Percentiles rank a stretch among this genome's conserved stretches.
These are phyloP conservation scores for Orbilia javanica DNA, from an alignment of 2,329 filamentous ascomycete species.

Conservation along the genomic window DNA sequence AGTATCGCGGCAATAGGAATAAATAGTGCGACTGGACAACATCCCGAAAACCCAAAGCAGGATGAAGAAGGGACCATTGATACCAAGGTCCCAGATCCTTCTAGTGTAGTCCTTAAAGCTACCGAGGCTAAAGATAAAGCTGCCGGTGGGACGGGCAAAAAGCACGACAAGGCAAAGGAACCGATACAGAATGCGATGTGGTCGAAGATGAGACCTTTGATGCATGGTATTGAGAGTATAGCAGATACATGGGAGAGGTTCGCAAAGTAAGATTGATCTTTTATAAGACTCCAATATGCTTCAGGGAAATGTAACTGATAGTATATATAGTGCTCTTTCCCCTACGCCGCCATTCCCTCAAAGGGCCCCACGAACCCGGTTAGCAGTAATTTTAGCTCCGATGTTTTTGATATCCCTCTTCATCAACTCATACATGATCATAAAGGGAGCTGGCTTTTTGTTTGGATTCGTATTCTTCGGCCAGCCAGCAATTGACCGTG, in stretches of 20 bases:
- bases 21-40: constrained; percentile 80
- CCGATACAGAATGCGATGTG: constrained; percentile 83
- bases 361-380: constrained; percentile 69
- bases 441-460: constrained; percentile 76
- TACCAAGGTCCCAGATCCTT: constrained; percentile 73
- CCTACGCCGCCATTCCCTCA: constrained; percentile 74
- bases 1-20: constrained; percentile 79
- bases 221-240: constrained; percentile 74
- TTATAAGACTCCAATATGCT: neutral
- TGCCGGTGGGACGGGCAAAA: constrained; percentile 68
- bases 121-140: constrained; percentile 70
- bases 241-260: constrained; percentile 75
- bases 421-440: constrained; percentile 72
- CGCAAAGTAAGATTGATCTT: constrained; percentile 70
- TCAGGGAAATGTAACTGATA: neutral
- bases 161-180: constrained; percentile 75
- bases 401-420: constrained; percentile 70
- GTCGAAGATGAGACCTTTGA: constrained; percentile 79
- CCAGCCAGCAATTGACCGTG: constrained; percentile 77
- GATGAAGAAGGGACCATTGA: constrained; percentile 67
- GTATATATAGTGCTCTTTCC: constrained; percentile 70
- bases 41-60: constrained; percentile 73
- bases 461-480: constrained; percentile 84
- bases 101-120: constrained; percentile 70
- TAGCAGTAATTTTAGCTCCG: constrained; percentile 71